A percentile compares a stretch with the other conserved stretches of the same genome.
Evolutionary conservation across 1,139 yeast genomes (phyloP).

Genomic region (Lodderomyces metapsilosis): DNA sequence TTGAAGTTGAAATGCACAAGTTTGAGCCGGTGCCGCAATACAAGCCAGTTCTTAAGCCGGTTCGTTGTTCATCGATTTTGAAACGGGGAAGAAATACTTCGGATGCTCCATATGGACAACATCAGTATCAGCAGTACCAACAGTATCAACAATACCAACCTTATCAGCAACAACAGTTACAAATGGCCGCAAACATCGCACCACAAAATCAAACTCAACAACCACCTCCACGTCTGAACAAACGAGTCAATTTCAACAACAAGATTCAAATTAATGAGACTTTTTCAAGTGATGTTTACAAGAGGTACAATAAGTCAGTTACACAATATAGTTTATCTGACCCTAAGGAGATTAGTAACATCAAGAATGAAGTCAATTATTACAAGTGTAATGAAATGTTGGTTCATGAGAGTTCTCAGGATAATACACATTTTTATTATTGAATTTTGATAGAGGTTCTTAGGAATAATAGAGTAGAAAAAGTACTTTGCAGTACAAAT

Average conservation of each 20-base stretch:
- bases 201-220: neutral
- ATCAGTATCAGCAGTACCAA: neutral
- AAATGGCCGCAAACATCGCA: neutral
- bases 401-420: slow-evolving; percentile 51
- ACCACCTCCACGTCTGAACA: neutral
- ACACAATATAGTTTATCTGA: slow-evolving; percentile 52
- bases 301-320: slow-evolving; percentile 51
- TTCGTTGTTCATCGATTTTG: slow-evolving; percentile 9
- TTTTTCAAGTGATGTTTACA: slow-evolving; percentile 46
- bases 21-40: slow-evolving; percentile 26
- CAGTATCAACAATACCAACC: neutral
- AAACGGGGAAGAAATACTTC: slow-evolving; percentile 2
- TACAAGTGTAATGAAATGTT: slow-evolving; percentile 56
- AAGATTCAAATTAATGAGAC: slow-evolving; percentile 47
- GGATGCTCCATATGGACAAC: neutral
- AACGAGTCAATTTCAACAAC: slow-evolving; percentile 32
- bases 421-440: slow-evolving; percentile 53
- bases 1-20: slow-evolving; percentile 32
- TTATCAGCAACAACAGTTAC: neutral
- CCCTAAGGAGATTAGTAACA: slow-evolving; percentile 42
- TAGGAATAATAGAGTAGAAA: neutral
- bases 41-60: too few relatives aligned
- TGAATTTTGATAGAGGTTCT: slow-evolving; percentile 12
- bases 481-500: too few relatives aligned
- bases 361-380: slow-evolving; percentile 50